Evolutionary conservation across 2,329 filamentous ascomycete species (phyloP), one percentile per base, ranked within the genome.

Genomic region (Gaeumannomyces tritici): DNA sequence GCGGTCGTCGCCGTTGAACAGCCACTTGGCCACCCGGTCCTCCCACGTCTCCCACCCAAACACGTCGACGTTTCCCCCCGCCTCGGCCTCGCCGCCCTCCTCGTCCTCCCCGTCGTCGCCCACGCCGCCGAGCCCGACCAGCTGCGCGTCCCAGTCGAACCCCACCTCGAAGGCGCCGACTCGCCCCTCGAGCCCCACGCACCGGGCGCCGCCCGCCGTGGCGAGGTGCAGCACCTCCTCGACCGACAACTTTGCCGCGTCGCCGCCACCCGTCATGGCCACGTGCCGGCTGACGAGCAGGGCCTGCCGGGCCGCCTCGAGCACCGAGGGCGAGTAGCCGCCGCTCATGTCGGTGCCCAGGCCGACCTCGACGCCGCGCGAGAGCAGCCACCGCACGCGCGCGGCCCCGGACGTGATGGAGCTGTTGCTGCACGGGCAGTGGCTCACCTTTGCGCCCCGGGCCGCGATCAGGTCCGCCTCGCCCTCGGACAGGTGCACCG

Each of bases 11-110:
- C 95, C 95, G 67, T 85, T 89, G 76, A 90, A 99, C 65, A 98
- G 79, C 95, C 95, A 99, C 79, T 99, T 99, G 61, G 91, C 90
- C 13, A 98, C 77, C 70, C 80, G 85, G 70, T 98, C 91, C 54
- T 89, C 85, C 91, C 90, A 96, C n/a, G 71, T 84, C 81, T 98
- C 93, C 84, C 88, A 91, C 1, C 92, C 93, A 78, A 97, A 99
- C 0, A 97, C 74, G 74, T 97, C 92, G 0, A 97, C 91, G 58
- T 87, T 86, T 0, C 88, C 87, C 42, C 42, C 42, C 3, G 42
- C 42, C 42, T 47, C 18, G 42, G 1, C 42, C 3, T 12, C 13
- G 1, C 76, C 75, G 4, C 67, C 68, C 4, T 58, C 64, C 26
- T 24, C 27, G 4, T 65, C 70, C 55, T 65, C 67, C 21, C 60